Base-by-base conservation (phyloP, 768 basidiomycete genomes). In the Chiua virens region DNA sequence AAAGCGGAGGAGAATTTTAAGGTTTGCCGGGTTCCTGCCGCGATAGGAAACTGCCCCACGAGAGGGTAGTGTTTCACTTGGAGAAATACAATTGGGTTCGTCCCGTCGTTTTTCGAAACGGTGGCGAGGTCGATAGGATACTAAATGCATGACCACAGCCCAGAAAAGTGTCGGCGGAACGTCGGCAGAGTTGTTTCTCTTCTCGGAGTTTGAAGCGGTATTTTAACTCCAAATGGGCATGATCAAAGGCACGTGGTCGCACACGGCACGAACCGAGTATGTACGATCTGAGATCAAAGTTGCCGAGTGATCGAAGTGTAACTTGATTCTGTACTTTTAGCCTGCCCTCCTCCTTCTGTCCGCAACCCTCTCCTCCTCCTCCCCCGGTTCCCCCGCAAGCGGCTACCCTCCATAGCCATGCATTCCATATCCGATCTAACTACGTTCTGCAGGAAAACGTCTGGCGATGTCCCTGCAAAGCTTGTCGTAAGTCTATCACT, bases 371-470 rank as follows among this genome's bases (percentile, higher is more conserved):
- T 48, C 50, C 38, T 34, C 38, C 53, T 28, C 55, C 41, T 7
- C 36, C 34, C 20, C 36, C 47, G 21, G 18, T 18, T 47, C 47
- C 47, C 28, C 43, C 53, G 20, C 21, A 32, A 28, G 25, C 38
- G 32, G 17, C 25, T 20, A 6, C 35, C 44, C 30, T 36, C 17
- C 23, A 15, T 10, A 41, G 8, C 52, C 36, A 82, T 81, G 80
- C 89, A 92, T 66, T 90, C 91, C 44, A 90, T 94, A 58, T 90
- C 90, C 62, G 92, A 94, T 73, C 76, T 95, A 61, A 92, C 91
- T 10, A 92, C 92, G 1, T 89, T 83, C 64, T 88, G 87, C 65
- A 80, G 88, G 55, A 85, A 85, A 67, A 90, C 92, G 0, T 80
- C 79, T 0, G 93, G 92, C 41, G 86, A 92, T 79, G 85, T 93